A percentile compares a stretch with the other conserved stretches of the same genome.
Evolutionary conservation across 2,329 filamentous ascomycete species (phyloP).

Genomic region (Pezicula carpinea): DNA sequence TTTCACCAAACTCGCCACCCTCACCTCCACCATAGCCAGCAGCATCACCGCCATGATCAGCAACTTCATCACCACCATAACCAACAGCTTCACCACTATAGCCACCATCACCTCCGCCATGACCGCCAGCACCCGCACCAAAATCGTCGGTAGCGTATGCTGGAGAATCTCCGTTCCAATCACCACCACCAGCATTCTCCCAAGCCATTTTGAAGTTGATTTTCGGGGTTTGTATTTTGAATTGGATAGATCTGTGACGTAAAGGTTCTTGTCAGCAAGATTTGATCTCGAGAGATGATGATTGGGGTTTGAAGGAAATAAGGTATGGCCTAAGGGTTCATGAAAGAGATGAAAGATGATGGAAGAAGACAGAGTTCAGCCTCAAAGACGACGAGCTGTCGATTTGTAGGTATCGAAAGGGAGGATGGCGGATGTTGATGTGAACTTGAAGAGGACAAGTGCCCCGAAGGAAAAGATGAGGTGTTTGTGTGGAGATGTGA

Average conservation of each 20-base stretch:
- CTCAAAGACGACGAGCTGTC: too few relatives aligned
- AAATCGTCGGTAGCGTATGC: slow-evolving; percentile 4
- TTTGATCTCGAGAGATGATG: too few relatives aligned
- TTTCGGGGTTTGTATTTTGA: background rate
- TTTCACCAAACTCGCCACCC: background rate
- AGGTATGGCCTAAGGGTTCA: background rate
- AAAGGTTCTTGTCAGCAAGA: too few relatives aligned
- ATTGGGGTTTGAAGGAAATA: background rate
- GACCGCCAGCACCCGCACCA: slow-evolving; percentile 6
- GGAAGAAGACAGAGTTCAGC: background rate
- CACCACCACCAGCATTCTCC: slow-evolving; percentile 13
- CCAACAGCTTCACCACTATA: slow-evolving; percentile 6
- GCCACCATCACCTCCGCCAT: slow-evolving; percentile 3
- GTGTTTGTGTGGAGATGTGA: too few relatives aligned
- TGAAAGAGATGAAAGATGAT: background rate
- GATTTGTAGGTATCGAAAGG: too few relatives aligned
- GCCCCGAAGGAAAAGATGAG: too few relatives aligned
- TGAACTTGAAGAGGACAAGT: too few relatives aligned
- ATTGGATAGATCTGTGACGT: background rate
- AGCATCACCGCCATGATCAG: slow-evolving; percentile 3
- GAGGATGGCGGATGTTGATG: too few relatives aligned
- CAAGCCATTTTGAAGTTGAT: slow-evolving; percentile 21
- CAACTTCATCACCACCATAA: slow-evolving; percentile 3
- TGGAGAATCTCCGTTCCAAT: slow-evolving; percentile 1
- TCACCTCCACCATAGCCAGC: slow-evolving; percentile 5